Conservation (phyloP, 108 stramenopile genomes). For the Phaeodactylum tricornutum region DNA sequence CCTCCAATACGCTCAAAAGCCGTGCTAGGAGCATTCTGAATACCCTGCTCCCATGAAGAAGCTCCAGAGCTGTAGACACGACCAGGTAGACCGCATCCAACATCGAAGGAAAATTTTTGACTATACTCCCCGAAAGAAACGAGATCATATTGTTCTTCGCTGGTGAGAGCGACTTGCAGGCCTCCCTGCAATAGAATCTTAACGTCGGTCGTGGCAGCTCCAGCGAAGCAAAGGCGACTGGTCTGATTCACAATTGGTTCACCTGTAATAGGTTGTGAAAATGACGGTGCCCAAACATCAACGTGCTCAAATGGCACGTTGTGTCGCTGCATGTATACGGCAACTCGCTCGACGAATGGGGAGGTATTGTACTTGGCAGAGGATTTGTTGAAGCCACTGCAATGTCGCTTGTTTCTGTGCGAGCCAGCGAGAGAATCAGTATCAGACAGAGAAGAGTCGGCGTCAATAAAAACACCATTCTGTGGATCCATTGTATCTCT, state of each 20-base stretch:
- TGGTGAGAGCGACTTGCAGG: slow-evolving; percentile 19
- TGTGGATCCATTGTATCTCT: slow-evolving; percentile 57
- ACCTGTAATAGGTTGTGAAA: slow-evolving; percentile 2
- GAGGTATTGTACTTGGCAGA: slow-evolving; percentile 23
- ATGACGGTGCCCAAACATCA: slow-evolving; percentile 81
- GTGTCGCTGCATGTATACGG: slow-evolving; percentile 59
- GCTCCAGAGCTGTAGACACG: slow-evolving; percentile 69
- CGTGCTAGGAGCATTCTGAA: slow-evolving; percentile 68
- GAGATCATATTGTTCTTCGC: slow-evolving; percentile 61
- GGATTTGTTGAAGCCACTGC: neutral
- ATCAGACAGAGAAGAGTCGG: neutral
- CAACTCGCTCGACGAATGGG: slow-evolving; percentile 60
- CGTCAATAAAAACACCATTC: slow-evolving; percentile 70
- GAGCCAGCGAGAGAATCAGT: neutral
- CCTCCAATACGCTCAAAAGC: slow-evolving; percentile 80
- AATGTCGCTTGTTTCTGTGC: neutral
- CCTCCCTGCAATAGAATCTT: slow-evolving; percentile 25
- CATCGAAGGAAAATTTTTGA: slow-evolving; percentile 78
- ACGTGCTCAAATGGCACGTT: slow-evolving; percentile 77
- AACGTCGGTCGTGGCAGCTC: slow-evolving; percentile 49
- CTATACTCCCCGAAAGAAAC: slow-evolving; percentile 78
- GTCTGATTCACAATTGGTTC: slow-evolving; percentile 1
- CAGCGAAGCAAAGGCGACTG: slow-evolving; percentile 61
- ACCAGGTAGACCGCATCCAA: slow-evolving; percentile 76
- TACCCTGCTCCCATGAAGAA: slow-evolving; percentile 79